Conservation (phyloP, 768 basidiomycete genomes). For the Russula olivacea region DNA sequence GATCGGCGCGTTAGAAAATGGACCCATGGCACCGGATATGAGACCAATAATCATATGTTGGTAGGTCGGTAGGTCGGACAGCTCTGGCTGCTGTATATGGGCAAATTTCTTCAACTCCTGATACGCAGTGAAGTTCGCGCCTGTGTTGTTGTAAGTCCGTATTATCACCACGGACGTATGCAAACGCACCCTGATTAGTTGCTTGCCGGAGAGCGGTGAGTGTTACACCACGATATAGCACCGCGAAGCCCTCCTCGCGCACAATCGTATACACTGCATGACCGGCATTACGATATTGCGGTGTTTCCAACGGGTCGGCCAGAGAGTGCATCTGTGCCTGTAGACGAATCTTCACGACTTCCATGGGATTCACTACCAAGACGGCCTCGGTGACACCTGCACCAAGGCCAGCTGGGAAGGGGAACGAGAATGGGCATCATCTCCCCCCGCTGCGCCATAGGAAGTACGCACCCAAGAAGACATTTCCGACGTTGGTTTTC, state of each 20-base stretch:
- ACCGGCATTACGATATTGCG: slow-evolving; percentile 92
- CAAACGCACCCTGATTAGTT: slow-evolving; percentile 80
- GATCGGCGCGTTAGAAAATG: slow-evolving; percentile 95
- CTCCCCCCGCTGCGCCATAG: background rate
- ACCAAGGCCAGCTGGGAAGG: slow-evolving; percentile 72
- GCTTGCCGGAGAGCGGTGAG: slow-evolving; percentile 94
- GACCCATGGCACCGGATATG: slow-evolving; percentile 96
- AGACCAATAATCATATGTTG: slow-evolving; percentile 95
- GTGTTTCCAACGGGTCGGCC: slow-evolving; percentile 89
- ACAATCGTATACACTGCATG: slow-evolving; percentile 95
- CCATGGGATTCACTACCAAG: slow-evolving; percentile 95
- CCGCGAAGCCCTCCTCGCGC: slow-evolving; percentile 78
- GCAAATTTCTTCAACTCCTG: slow-evolving; percentile 91
- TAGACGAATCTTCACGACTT: slow-evolving; percentile 96
- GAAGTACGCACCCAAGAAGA: slow-evolving; percentile 70
- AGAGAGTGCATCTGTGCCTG: slow-evolving; percentile 98
- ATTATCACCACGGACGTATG: background rate
- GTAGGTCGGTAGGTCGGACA: slow-evolving; percentile 79
- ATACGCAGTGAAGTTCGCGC: slow-evolving; percentile 97
- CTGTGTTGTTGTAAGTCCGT: slow-evolving; percentile 33
- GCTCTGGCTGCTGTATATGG: slow-evolving; percentile 69
- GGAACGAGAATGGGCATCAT: background rate
- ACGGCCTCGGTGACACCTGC: slow-evolving; percentile 97
- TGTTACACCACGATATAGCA: slow-evolving; percentile 89
- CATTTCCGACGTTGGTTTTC: slow-evolving; percentile 67